Percentiles rank a stretch among this genome's conserved stretches.
These are phyloP conservation scores for Calonectria montana DNA, from an alignment of 2,329 filamentous ascomycete species.

Conservation along the genomic window DNA sequence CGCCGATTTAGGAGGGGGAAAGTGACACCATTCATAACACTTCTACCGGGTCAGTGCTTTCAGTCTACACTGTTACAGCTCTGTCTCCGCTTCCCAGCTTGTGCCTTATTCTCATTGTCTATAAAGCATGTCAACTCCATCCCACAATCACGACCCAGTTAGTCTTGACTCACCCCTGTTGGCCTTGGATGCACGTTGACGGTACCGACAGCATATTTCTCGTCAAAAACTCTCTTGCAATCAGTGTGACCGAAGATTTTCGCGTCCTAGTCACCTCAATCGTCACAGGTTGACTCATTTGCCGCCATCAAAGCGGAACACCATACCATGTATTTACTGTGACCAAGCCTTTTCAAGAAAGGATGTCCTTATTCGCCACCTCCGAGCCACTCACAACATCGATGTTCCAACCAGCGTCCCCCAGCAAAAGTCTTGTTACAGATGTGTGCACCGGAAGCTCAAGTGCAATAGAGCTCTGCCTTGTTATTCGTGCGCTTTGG, in stretches of 20 bases:
- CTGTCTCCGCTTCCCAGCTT: not conserved
- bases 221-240: conserved; percentile 29
- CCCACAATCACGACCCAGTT: not conserved
- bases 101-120: not conserved
- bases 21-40: not conserved
- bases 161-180: not conserved
- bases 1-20: conserved; percentile 5
- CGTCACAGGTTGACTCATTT: conserved; percentile 44
- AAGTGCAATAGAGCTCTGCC: conserved; percentile 40
- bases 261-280: conserved; percentile 41
- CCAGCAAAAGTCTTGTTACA: conserved; percentile 41
- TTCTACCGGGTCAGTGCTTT: not conserved
- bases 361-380: conserved; percentile 44
- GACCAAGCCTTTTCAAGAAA: conserved; percentile 37
- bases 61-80: not conserved
- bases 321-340: conserved; percentile 37
- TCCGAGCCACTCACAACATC: conserved; percentile 39
- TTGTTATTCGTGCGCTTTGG: conserved; percentile 34
- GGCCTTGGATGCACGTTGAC: not conserved
- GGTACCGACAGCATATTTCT: not conserved
- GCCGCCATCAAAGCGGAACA: conserved; percentile 32
- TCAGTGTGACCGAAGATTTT: conserved; percentile 38
- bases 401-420: conserved; percentile 27
- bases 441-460: conserved; percentile 43
- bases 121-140: not conserved